phyloP scores from a whole-genome alignment of 805 yeast species.

The Schizosaccharomyces osmophilus region DNA sequence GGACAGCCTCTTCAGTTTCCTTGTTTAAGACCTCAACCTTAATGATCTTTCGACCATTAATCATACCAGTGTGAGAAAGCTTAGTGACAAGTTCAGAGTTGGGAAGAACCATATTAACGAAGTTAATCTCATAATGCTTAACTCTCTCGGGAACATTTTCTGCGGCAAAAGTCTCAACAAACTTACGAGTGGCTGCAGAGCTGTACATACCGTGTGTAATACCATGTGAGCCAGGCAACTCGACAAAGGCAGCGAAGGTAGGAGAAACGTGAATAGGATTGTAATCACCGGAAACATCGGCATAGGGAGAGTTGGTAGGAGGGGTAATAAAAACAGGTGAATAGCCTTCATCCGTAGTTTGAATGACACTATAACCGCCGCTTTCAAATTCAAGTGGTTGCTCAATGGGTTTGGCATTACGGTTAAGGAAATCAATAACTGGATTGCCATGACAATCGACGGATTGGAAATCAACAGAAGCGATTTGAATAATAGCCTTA shows the following conservation, averaged over 20 bases:
- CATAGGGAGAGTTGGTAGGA: slow-evolving; percentile 86
- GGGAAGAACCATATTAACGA: slow-evolving; percentile 94
- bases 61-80: slow-evolving; percentile 93
- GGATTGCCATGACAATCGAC: slow-evolving; percentile 93
- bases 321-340: slow-evolving; percentile 41
- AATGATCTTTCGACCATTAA: slow-evolving; percentile 92
- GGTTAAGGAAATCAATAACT: slow-evolving; percentile 71
- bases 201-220: slow-evolving; percentile 99
- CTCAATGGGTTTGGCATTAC: slow-evolving; percentile 84
- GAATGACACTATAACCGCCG: slow-evolving; percentile 28
- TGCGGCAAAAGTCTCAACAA: slow-evolving; percentile 97
- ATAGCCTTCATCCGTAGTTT: slow-evolving; percentile 26
- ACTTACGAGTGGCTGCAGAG: slow-evolving; percentile 78
- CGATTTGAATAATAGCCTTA: slow-evolving; percentile 65
- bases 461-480: slow-evolving; percentile 65
- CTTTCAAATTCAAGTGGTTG: slow-evolving; percentile 80
- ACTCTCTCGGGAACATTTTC: slow-evolving; percentile 89
- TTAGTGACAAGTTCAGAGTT: slow-evolving; percentile 70
- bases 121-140: slow-evolving; percentile 71
- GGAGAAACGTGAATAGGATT: slow-evolving; percentile 95
- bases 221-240: slow-evolving; percentile 58
- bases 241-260: slow-evolving; percentile 79
- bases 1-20: slow-evolving; percentile 52
- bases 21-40: slow-evolving; percentile 72
- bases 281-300: slow-evolving; percentile 91